Evolutionary conservation across 345 rosid species (phyloP).

Genomic region (Adansonia digitata): DNA sequence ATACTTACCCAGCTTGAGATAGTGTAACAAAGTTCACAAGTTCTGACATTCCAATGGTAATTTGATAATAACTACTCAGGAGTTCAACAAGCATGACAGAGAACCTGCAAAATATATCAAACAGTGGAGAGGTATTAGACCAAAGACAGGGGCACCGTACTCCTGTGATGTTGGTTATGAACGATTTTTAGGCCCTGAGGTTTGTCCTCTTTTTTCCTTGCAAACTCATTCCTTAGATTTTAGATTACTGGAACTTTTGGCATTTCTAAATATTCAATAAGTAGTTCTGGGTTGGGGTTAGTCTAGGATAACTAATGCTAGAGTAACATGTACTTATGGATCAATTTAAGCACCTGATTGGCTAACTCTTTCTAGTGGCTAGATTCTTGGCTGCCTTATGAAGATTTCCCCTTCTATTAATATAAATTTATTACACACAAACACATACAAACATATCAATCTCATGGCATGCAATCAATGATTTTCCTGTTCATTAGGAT

Average conservation of each 20-base stretch:
- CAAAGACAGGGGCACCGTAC: slow-evolving; percentile 97
- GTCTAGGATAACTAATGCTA: slow-evolving; percentile 8
- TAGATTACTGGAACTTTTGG: neutral
- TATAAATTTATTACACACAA: neutral
- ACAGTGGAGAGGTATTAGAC: slow-evolving; percentile 93
- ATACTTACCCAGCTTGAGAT: slow-evolving; percentile 9
- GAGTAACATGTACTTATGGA: neutral
- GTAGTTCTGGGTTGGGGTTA: neutral
- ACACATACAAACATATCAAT: neutral
- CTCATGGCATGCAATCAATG: neutral
- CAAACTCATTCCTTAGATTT: neutral
- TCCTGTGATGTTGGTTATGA: slow-evolving; percentile 96
- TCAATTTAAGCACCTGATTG: neutral
- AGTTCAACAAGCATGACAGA: slow-evolving; percentile 95
- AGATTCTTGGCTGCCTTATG: neutral
- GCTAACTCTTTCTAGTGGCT: slow-evolving; percentile 8
- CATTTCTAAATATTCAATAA: neutral
- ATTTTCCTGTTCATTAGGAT: neutral
- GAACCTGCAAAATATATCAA: slow-evolving; percentile 85
- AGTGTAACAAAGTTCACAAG: neutral
- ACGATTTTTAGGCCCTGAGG: slow-evolving; percentile 99
- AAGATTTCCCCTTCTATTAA: neutral
- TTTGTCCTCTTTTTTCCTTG: slow-evolving; percentile 29
- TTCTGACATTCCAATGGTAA: neutral
- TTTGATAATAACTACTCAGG: slow-evolving; percentile 35